Evolutionary conservation across 331 rosid species (phyloP).

Genomic region (Quercus tomentella): DNA sequence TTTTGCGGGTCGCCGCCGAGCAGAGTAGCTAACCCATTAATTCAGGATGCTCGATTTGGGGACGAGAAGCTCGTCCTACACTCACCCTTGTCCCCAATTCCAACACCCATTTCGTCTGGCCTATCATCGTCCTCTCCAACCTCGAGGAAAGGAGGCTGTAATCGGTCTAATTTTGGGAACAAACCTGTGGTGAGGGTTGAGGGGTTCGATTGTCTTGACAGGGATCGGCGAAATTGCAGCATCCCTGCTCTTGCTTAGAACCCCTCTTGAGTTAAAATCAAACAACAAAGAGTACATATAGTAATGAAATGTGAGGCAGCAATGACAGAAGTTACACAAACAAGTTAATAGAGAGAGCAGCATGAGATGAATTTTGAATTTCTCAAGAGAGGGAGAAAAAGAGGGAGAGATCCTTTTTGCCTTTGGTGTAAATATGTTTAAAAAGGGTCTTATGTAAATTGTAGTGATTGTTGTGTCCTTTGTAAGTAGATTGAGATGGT

Average conservation of each 20-base stretch:
- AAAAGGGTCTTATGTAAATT: constrained; percentile 9
- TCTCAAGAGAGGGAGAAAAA: constrained; percentile 15
- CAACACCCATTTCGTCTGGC: constrained; percentile 22
- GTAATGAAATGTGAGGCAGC: not conserved
- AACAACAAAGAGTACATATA: constrained; percentile 25
- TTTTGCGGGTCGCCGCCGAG: constrained; percentile 97
- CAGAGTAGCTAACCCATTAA: constrained; percentile 94
- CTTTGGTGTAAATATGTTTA: constrained; percentile 48
- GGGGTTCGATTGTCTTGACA: constrained; percentile 94
- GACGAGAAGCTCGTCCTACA: constrained; percentile 58
- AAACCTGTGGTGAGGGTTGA: constrained; percentile 86
- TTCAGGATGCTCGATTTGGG: constrained; percentile 87
- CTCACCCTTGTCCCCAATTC: constrained; percentile 38
- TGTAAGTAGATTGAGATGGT: constrained; percentile 15
- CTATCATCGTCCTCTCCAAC: constrained; percentile 53
- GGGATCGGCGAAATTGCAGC: constrained; percentile 93
- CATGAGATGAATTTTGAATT: constrained; percentile 46
- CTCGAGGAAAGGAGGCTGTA: constrained; percentile 76
- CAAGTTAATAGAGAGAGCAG: constrained; percentile 17
- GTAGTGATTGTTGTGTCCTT: constrained; percentile 1
- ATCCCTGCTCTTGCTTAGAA: constrained; percentile 88
- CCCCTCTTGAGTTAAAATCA: not conserved
- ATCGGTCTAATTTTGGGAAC: constrained; percentile 68
- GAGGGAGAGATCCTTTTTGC: constrained; percentile 18
- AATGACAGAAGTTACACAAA: constrained; percentile 13